Percentiles rank a stretch among this genome's conserved stretches.
Conservation (phyloP, 2,329 filamentous ascomycete genomes). For the Orbilia oligospora region DNA sequence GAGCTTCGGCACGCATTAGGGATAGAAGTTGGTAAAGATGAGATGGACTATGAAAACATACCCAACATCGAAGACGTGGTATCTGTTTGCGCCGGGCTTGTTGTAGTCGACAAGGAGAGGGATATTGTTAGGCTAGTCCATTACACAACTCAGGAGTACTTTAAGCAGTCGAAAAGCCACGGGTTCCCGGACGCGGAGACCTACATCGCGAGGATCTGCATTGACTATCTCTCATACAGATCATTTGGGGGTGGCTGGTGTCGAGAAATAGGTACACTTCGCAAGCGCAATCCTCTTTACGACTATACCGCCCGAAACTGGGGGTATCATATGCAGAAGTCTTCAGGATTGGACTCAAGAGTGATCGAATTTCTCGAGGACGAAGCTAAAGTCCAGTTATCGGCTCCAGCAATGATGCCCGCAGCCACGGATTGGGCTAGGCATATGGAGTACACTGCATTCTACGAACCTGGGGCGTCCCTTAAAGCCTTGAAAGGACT, state of each 20-base stretch:
- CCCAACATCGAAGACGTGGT: not conserved
- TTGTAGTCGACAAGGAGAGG: conserved; percentile 5
- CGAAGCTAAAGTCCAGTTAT: not conserved
- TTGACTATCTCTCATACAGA: conserved; percentile 15
- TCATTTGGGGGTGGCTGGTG: not conserved
- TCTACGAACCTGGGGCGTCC: not conserved
- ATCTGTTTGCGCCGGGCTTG: conserved; percentile 13
- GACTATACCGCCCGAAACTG: conserved; percentile 9
- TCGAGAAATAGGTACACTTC: too few relatives aligned
- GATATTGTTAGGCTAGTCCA: conserved; percentile 12
- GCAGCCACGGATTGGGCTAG: too few relatives aligned
- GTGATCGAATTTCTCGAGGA: not conserved
- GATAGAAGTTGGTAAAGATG: not conserved
- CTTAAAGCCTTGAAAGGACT: not conserved
- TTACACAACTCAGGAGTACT: conserved; percentile 22
- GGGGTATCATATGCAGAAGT: not conserved
- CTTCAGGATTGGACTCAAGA: not conserved
- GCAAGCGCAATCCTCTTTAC: not conserved
- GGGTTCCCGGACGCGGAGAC: not conserved
- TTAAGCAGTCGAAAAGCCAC: not conserved
- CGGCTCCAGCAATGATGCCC: too few relatives aligned
- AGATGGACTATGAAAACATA: not conserved
- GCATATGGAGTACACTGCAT: too few relatives aligned
- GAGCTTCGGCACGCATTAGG: conserved; percentile 10
- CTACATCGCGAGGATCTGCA: not conserved